These are phyloP conservation scores for Afroboletus lepidellus DNA, from an alignment of 1,284 basidiomycete species.

Conservation along the genomic window DNA sequence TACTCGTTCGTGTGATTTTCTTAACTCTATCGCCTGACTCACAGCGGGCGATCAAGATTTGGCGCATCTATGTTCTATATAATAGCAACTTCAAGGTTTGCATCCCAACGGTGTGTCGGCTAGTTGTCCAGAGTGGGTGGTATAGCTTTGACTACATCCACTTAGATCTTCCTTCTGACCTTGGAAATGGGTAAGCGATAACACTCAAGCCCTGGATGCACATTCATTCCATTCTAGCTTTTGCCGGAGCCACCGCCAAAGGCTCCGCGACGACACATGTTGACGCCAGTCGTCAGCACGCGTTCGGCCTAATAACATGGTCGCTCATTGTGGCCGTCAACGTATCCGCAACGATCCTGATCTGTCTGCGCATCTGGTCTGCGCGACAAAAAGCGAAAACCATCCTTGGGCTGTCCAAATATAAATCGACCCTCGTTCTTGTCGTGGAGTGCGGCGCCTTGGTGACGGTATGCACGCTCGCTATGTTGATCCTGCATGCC, in stretches of 20 bases:
- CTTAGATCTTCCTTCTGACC: slow-evolving; percentile 13
- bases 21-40: neutral
- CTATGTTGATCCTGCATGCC: slow-evolving; percentile 16
- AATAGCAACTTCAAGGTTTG: slow-evolving; percentile 13
- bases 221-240: neutral
- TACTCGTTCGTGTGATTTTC: slow-evolving; percentile 14
- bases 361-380: slow-evolving; percentile 20
- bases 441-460: slow-evolving; percentile 26
- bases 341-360: slow-evolving; percentile 17
- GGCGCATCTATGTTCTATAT: slow-evolving; percentile 24
- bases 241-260: slow-evolving; percentile 11
- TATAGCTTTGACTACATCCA: neutral
- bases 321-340: slow-evolving; percentile 20
- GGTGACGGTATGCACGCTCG: slow-evolving; percentile 16
- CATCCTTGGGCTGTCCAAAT: slow-evolving; percentile 8
- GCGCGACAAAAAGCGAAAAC: neutral
- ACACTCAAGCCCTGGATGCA: neutral
- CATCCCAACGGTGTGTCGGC: slow-evolving; percentile 19
- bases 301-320: slow-evolving; percentile 16
- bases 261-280: slow-evolving; percentile 1
- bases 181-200: slow-evolving; percentile 18
- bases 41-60: slow-evolving; percentile 17
- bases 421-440: slow-evolving; percentile 17
- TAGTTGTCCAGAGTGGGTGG: neutral
- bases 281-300: neutral